These are phyloP conservation scores for Candida nemodendra DNA, from an alignment of 805 yeast genomes.

Conservation along the genomic window DNA sequence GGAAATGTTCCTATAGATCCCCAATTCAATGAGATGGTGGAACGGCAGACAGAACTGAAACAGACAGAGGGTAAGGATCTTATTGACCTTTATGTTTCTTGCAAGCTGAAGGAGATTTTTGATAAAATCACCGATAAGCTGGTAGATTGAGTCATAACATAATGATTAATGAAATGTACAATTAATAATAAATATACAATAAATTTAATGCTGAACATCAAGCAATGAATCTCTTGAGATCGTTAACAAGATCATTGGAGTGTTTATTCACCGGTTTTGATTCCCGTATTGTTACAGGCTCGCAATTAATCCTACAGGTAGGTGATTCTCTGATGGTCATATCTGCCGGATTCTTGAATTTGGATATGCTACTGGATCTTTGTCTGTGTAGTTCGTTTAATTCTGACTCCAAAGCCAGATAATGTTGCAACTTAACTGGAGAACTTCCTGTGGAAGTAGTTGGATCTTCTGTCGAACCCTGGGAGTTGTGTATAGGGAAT, in stretches of 20 bases:
- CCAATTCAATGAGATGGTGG: slow-evolving; percentile 83
- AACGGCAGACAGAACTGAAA: slow-evolving; percentile 67
- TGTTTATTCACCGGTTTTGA: slow-evolving; percentile 4
- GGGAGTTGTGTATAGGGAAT: background rate
- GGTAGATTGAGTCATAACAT: background rate
- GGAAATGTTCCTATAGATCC: slow-evolving; percentile 96
- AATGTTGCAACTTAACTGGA: slow-evolving; percentile 26
- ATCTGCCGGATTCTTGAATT: slow-evolving; percentile 22
- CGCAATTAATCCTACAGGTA: slow-evolving; percentile 16
- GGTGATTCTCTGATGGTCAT: slow-evolving; percentile 19
- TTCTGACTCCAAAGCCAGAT: slow-evolving; percentile 25
- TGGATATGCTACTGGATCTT: slow-evolving; percentile 19
- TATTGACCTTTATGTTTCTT: slow-evolving; percentile 36
- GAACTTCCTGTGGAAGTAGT: slow-evolving; percentile 10
- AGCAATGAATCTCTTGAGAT: slow-evolving; percentile 12
- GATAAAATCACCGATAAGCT: slow-evolving; percentile 40
- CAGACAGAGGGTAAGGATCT: slow-evolving; percentile 35
- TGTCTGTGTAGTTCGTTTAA: slow-evolving; percentile 23
- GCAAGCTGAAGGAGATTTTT: slow-evolving; percentile 44
- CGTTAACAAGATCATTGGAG: slow-evolving; percentile 6
- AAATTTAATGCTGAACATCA: background rate
- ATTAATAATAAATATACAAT: background rate
- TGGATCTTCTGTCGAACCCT: slow-evolving; percentile 1
- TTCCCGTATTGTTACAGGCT: slow-evolving; percentile 16
- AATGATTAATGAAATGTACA: background rate